Evolutionary conservation across 805 yeast genomes (phyloP), one percentile per base, ranked within the genome.

Genomic region (Schizosaccharomyces osmophilus): DNA sequence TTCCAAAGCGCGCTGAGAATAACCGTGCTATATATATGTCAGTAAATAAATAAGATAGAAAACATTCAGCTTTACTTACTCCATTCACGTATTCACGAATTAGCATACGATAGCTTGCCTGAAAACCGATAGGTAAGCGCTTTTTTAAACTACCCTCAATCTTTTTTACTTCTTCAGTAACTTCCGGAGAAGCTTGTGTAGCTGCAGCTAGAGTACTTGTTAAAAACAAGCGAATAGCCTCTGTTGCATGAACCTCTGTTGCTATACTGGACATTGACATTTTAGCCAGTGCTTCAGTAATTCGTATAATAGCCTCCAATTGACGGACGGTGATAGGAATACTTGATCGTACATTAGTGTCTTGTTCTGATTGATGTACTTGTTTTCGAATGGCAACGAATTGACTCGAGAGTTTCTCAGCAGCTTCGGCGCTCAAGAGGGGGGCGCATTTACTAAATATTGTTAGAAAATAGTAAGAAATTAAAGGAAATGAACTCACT

Each of bases 161-260:
- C 67, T 77, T 78, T 65, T 80, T 78, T 58, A 90, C 87, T 68
- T 89, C 93, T 48, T 79, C 78, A 59, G 81, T 78, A 4, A 79
- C 74, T 66, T 75, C 76, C 17, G 63, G 63, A 6, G 67, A 58
- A 48, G 82, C 83, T 69, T 82, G 83, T 59, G 78, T 80, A 11
- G 87, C 90, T 0, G 98, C 98, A 69, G 89, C 89, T 94, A 93
- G 88, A 0, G 99, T 93, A 1, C 98, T 93, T 0, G 98, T 97
- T 64, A 86, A 86, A 73, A 93, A 93, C 64, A 93, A 75, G 68
- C 99, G 75, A 64, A 93, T 86, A 0, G 97, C 97, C 70, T 93
- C 98, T 67, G 87, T 90, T 36, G 93, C 98, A 69, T 93, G 97
- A 65, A 80, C 83, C 67, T 82, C 93, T 8, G 81, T 79, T 2